phyloP scores from a whole-genome alignment of 129 eudicot species.

The Mikania micrantha region DNA sequence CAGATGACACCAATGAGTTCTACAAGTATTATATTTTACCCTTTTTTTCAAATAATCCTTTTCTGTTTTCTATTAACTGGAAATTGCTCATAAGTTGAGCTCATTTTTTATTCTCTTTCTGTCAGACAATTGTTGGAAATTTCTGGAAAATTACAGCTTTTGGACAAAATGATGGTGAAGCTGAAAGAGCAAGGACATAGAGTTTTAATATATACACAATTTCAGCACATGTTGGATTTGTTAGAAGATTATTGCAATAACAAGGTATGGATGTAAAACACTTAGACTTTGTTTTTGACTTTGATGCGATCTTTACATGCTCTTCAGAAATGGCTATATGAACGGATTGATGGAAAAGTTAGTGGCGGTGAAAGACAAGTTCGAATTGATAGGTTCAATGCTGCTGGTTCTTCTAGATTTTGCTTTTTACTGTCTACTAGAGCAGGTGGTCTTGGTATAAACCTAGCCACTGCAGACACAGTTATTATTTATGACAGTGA shows the following conservation, averaged over 20 bases:
- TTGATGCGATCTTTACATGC: not conserved
- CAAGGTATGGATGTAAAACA: constrained; percentile 38
- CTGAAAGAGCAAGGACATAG: constrained; percentile 97
- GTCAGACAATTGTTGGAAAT: constrained; percentile 76
- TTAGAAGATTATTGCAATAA: constrained; percentile 86
- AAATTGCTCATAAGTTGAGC: not conserved
- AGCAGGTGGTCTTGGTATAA: constrained; percentile 98
- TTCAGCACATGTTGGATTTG: constrained; percentile 97
- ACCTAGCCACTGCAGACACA: constrained; percentile 98
- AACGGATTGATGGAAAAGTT: constrained; percentile 97
- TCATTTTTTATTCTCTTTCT: constrained; percentile 1
- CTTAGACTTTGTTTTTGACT: not conserved
- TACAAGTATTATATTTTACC: constrained; percentile 51
- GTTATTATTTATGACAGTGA: constrained; percentile 97
- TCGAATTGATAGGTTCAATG: constrained; percentile 93
- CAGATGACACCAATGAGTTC: constrained; percentile 70
- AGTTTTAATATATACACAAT: constrained; percentile 86
- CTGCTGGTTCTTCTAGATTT: constrained; percentile 81
- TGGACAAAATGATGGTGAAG: constrained; percentile 96
- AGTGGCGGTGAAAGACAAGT: constrained; percentile 97
- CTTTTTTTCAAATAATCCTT: not conserved
- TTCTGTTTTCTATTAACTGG: not conserved
- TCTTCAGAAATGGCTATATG: constrained; percentile 82
- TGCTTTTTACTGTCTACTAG: constrained; percentile 94
- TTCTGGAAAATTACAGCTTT: constrained; percentile 75